Percentiles rank a stretch among this genome's conserved stretches.
Conservation (phyloP, 208 protist species). For the Tetramitus jugosus region DNA sequence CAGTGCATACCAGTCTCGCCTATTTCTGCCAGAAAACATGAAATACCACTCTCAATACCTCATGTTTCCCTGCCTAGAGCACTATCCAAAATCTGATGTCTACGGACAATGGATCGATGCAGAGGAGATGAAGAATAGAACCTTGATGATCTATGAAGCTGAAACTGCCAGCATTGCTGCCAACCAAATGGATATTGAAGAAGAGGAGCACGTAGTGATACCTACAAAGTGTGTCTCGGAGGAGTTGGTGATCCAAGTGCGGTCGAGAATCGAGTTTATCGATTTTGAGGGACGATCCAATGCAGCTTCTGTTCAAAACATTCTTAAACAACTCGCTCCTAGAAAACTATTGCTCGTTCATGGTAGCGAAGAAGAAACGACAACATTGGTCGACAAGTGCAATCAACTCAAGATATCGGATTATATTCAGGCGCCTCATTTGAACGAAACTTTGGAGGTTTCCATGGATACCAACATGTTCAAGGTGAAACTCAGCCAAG, state of each 20-base stretch:
- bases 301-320: neutral
- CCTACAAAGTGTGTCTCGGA: constrained; percentile 3
- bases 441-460: neutral
- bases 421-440: neutral
- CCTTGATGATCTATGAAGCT: neutral
- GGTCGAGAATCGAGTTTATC: neutral
- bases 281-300: constrained; percentile 21
- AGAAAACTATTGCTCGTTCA: constrained; percentile 22
- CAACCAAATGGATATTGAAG: neutral
- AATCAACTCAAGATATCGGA: neutral
- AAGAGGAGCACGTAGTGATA: neutral
- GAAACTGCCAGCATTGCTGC: neutral
- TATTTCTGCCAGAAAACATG: constrained; percentile 23
- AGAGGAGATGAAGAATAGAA: neutral
- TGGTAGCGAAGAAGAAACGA: neutral
- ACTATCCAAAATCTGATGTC: constrained; percentile 22
- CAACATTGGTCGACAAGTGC: neutral
- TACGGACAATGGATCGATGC: constrained; percentile 33
- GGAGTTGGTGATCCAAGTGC: neutral
- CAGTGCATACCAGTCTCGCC: neutral
- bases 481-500: neutral
- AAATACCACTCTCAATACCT: constrained; percentile 22
- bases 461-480: constrained; percentile 16
- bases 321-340: neutral
- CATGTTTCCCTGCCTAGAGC: constrained; percentile 39